phyloP scores from a whole-genome alignment of 228 moss, liverwort and hornwort genomes.

The Sphagnum fallax region DNA sequence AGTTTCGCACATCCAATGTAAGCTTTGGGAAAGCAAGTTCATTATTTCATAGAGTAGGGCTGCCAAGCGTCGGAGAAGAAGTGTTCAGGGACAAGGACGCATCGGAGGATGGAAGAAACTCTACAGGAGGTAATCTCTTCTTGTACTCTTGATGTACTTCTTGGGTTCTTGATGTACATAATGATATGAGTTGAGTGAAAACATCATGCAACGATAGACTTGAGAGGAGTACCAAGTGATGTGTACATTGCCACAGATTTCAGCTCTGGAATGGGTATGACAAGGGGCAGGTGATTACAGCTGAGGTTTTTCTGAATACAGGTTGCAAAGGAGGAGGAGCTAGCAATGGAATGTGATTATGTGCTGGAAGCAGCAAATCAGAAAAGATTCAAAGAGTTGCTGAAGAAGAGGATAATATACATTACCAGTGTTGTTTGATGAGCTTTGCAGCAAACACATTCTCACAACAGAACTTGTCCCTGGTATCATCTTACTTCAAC shows the following conservation, averaged over 20 bases:
- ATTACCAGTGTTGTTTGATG: slow-evolving; percentile 47
- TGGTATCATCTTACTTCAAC: slow-evolving; percentile 13
- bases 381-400: slow-evolving; percentile 29
- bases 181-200: no score
- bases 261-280: no score
- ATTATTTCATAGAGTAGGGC: slow-evolving; percentile 4
- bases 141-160: no score
- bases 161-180: no score
- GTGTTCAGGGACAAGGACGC: no score
- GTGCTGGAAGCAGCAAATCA: slow-evolving; percentile 37
- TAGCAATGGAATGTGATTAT: slow-evolving; percentile 35
- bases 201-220: no score
- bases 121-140: no score
- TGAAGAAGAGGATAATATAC: slow-evolving; percentile 30
- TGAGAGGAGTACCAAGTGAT: no score
- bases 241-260: no score
- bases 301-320: neutral
- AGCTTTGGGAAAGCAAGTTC: slow-evolving; percentile 3
- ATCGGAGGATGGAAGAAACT: no score
- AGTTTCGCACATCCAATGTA: slow-evolving; percentile 6
- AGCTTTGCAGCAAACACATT: slow-evolving; percentile 34
- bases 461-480: slow-evolving; percentile 47
- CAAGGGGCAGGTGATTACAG: no score
- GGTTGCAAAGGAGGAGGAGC: slow-evolving; percentile 7
- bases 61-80: slow-evolving; percentile 7